phyloP scores from a whole-genome alignment of 345 rosid genomes.

The Eucalyptus marginata region DNA sequence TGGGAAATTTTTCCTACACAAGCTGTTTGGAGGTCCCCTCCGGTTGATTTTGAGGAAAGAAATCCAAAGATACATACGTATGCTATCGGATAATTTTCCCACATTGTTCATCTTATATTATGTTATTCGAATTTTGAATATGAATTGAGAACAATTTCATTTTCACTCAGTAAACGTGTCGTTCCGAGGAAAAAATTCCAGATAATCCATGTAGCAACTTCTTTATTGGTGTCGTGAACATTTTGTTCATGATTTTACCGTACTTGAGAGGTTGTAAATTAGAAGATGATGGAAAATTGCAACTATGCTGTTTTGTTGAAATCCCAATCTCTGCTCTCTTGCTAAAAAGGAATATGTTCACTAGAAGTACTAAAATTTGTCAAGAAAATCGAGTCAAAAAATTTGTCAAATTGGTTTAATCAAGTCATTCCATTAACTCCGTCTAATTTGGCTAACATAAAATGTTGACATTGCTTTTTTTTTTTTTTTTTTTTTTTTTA shows the following conservation, averaged over 20 bases:
- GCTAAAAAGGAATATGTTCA: neutral
- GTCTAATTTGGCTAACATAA: accelerated
- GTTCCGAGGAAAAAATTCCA: neutral
- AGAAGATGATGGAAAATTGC: neutral
- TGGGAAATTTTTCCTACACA: neutral
- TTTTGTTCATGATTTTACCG: neutral
- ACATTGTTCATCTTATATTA: neutral
- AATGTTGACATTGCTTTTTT: no score
- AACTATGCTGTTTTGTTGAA: neutral
- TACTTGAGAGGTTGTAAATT: neutral
- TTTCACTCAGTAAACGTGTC: neutral
- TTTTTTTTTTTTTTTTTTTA: no score
- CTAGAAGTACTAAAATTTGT: no score
- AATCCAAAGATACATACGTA: neutral
- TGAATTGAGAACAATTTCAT: neutral
- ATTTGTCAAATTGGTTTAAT: no score
- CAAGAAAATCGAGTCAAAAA: no score
- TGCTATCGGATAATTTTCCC: neutral
- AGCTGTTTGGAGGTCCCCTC: neutral
- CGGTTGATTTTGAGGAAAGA: neutral
- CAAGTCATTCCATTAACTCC: no score
- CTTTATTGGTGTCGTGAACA: neutral
- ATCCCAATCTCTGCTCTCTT: neutral
- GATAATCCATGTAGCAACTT: neutral
- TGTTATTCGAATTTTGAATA: neutral